Base-by-base conservation (phyloP, 1,139 yeast genomes). In the Yarrowia galli region DNA sequence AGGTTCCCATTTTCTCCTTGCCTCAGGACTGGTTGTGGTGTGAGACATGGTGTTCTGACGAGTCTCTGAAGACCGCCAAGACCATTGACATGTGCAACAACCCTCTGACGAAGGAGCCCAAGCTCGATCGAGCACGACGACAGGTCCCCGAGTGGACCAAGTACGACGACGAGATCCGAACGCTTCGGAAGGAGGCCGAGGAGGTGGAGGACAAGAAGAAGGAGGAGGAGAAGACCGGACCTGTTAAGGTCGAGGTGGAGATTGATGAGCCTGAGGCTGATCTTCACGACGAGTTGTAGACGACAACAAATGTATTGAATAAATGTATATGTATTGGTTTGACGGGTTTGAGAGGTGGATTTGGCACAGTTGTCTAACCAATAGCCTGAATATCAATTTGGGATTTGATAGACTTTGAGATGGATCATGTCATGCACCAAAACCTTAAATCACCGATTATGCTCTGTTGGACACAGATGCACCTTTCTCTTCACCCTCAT, bases 1-100 rank as follows among this genome's bases (percentile, higher is more conserved):
- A 78, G 51, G 77, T 92, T 23, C 89, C 89, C 58, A 92, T 92
- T 32, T 84, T 81, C 74, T 88, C 96, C 25, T 80, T 91, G 54
- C 91, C 92, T 1, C 89, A 89, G 73, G 92, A 89, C 61, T 92
- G 96, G 96, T 79, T 91, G 48, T 92, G 97, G 97, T 91, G 97
- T 78, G 97, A 91, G 74, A 91, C 97, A 0, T 92, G 97, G 97
- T 91, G 97, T 75, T 81, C 87, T n/a, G 90, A 86, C 71, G 88
- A 84, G 65, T 80, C 85, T 36, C 78, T 89, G 69, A 74, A 75
- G 64, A 79, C 79, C 0, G 97, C 97, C 0, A 89, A 87, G 75
- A 89, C 93, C 25, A 89, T 91, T 71, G 97, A 91, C 75, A 79
- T 91, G 72, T 91, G 97, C 77, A 89, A 89, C 76, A 90, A 91